Conservation (phyloP, 257 asterid species). For the Penstemon newberryi region DNA sequence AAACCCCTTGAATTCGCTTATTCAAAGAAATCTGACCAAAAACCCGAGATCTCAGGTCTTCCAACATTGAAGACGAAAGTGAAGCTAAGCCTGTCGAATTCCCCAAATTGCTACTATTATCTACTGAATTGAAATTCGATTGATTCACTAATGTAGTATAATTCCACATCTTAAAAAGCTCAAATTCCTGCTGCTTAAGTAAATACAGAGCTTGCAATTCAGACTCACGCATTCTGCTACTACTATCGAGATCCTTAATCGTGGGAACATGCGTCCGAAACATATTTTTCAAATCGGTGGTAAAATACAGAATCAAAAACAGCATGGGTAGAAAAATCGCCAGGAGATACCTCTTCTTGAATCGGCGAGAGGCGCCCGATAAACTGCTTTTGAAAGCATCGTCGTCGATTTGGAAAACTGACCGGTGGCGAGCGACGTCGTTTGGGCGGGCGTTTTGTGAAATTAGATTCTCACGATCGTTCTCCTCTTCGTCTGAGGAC, state of each 20-base stretch:
- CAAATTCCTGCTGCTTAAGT: constrained; percentile 75
- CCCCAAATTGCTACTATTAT: constrained; percentile 17
- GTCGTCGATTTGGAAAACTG: constrained; percentile 45
- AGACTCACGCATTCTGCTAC: constrained; percentile 72
- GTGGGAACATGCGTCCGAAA: constrained; percentile 51
- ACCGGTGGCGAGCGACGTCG: constrained; percentile 33
- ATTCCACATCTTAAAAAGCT: constrained; percentile 72
- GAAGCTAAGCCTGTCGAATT: constrained; percentile 28
- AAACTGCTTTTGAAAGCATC: constrained; percentile 31
- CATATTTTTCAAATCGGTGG: constrained; percentile 56
- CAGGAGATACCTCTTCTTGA: constrained; percentile 59
- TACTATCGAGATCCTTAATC: constrained; percentile 29
- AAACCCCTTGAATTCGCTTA: constrained; percentile 64
- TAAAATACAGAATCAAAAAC: constrained; percentile 54
- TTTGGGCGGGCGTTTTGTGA: constrained; percentile 49
- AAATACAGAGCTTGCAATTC: constrained; percentile 70
- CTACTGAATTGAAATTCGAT: constrained; percentile 29
- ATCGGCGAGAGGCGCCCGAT: constrained; percentile 33
- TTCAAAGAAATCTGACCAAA: constrained; percentile 68
- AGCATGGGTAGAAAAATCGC: constrained; percentile 57
- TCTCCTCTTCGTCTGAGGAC: constrained; percentile 81
- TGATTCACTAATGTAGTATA: constrained; percentile 38
- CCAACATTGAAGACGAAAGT: constrained; percentile 33
- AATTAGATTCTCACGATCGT: constrained; percentile 64
- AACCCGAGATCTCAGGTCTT: constrained; percentile 57